These are phyloP conservation scores for Calocybe gangraenosa DNA, from an alignment of 768 basidiomycete genomes.

Conservation along the genomic window DNA sequence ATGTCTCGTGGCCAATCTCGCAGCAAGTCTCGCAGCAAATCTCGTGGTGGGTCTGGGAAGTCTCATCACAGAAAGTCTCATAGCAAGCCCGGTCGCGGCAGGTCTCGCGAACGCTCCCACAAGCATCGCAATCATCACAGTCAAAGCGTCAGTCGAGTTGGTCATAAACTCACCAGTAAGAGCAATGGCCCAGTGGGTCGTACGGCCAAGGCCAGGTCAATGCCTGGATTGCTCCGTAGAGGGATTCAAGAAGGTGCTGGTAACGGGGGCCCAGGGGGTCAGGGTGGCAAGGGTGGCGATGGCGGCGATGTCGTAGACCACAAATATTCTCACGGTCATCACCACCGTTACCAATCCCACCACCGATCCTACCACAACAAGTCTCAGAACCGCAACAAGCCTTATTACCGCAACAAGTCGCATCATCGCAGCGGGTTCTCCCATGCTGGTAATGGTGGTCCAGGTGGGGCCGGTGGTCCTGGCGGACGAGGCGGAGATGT, in stretches of 20 bases:
- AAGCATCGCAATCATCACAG: no score
- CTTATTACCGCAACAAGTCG: no score
- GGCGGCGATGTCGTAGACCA: neutral
- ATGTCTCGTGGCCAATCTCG: neutral
- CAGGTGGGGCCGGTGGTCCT: neutral
- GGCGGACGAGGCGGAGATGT: neutral
- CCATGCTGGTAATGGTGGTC: neutral
- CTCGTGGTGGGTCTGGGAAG: neutral
- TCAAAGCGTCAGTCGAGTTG: no score
- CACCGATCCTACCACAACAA: no score
- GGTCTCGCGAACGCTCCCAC: no score
- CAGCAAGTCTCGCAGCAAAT: neutral
- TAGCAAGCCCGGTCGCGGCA: neutral
- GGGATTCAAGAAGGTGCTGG: neutral
- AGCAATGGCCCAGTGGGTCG: no score
- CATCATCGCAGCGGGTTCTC: no score
- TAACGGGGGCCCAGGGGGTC: slow-evolving; percentile 3
- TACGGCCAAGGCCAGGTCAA: no score
- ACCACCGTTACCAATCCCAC: no score
- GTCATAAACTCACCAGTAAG: no score
- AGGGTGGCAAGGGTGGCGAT: slow-evolving; percentile 3
- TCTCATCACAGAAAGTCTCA: neutral
- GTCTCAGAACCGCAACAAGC: no score
- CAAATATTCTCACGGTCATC: neutral
- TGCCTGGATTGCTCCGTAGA: no score